Percentiles rank a stretch among this genome's conserved stretches.
phyloP scores from a whole-genome alignment of 352 stramenopile species.

The Globisporangium apiculatum region DNA sequence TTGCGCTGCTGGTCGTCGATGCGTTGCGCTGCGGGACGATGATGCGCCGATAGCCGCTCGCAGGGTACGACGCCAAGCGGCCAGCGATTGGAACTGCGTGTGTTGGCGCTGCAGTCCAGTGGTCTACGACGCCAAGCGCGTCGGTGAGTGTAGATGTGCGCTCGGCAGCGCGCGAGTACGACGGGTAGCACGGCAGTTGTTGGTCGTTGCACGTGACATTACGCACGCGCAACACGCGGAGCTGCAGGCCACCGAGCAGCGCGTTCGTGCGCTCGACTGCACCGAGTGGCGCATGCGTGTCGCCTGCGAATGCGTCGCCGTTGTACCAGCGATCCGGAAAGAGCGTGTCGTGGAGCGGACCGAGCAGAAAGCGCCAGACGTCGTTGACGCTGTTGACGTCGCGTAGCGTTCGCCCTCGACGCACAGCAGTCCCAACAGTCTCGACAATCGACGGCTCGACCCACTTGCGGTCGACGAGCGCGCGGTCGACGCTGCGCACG shows the following conservation, averaged over 20 bases:
- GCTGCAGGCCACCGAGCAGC: slow-evolving; percentile 53
- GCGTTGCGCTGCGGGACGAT: slow-evolving; percentile 12
- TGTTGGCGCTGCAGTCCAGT: slow-evolving; percentile 15
- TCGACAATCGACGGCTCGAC: neutral
- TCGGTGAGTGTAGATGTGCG: slow-evolving; percentile 12
- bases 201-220: slow-evolving; percentile 13
- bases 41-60: slow-evolving; percentile 16
- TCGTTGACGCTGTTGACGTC: slow-evolving; percentile 35
- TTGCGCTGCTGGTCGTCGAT: slow-evolving; percentile 1
- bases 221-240: slow-evolving; percentile 40
- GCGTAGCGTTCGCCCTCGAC: slow-evolving; percentile 13
- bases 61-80: slow-evolving; percentile 28
- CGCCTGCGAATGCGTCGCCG: slow-evolving; percentile 32
- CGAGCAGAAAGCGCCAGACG: slow-evolving; percentile 47
- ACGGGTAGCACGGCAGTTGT: slow-evolving; percentile 25
- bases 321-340: slow-evolving; percentile 58
- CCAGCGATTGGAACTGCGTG: slow-evolving; percentile 17
- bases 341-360: slow-evolving; percentile 28
- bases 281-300: slow-evolving; percentile 45
- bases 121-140: slow-evolving; percentile 17
- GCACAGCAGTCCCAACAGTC: neutral
- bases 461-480: slow-evolving; percentile 12
- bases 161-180: slow-evolving; percentile 22
- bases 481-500: slow-evolving; percentile 19
- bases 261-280: slow-evolving; percentile 36